A percentile compares a stretch with the other conserved stretches of the same genome.
Conservation (phyloP, 2,329 filamentous ascomycete genomes). For the Immersiporthe knoxdaviesiana region DNA sequence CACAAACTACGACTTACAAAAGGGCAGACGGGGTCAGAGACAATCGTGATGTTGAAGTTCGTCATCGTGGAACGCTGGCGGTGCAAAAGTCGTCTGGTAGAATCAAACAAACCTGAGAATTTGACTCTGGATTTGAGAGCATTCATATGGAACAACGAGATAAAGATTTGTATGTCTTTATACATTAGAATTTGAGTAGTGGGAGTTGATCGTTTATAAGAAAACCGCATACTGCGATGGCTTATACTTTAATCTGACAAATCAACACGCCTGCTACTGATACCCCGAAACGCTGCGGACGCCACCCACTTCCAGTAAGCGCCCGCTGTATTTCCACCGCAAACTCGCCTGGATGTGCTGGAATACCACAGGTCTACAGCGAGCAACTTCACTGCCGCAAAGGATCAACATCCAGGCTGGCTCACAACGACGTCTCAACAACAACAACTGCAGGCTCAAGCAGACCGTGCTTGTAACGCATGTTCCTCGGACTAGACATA, state of each 20-base stretch:
- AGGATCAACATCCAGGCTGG: not conserved
- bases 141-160: not conserved
- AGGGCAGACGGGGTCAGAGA: slow-evolving; percentile 82
- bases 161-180: not conserved
- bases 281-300: too few relatives aligned
- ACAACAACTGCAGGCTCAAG: not conserved
- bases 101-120: slow-evolving; percentile 6
- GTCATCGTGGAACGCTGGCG: slow-evolving; percentile 58
- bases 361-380: too few relatives aligned
- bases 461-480: not conserved
- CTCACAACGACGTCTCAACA: not conserved
- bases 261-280: slow-evolving; percentile 1
- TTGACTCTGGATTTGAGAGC: not conserved
- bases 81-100: slow-evolving; percentile 19
- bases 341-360: not conserved
- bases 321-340: not conserved
- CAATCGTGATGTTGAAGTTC: slow-evolving; percentile 74
- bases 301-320: slow-evolving; percentile 15
- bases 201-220: not conserved
- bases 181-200: not conserved
- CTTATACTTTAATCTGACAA: slow-evolving; percentile 20
- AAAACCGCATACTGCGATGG: not conserved
- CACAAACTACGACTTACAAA: slow-evolving; percentile 42
- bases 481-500: not conserved
- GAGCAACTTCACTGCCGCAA: not conserved